phyloP scores from a whole-genome alignment of 129 eudicot genomes.

The Pittosporum tobira region DNA sequence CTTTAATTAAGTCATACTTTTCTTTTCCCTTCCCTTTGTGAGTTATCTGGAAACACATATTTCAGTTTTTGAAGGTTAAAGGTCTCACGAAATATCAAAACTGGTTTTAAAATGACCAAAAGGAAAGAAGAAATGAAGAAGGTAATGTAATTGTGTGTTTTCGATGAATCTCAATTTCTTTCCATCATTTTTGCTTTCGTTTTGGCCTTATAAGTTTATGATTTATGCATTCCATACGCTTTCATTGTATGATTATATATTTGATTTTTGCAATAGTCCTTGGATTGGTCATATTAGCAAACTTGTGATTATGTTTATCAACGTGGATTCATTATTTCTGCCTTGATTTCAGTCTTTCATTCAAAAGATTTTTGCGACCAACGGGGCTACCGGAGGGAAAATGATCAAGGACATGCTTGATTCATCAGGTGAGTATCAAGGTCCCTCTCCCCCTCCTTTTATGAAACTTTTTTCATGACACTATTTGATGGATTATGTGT shows the following conservation, averaged over 20 bases:
- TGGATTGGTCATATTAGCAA: neutral
- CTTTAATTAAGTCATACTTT: neutral
- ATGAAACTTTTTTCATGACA: neutral
- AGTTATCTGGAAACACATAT: neutral
- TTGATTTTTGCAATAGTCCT: neutral
- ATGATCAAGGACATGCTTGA: slow-evolving; percentile 27
- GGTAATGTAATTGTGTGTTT: slow-evolving; percentile 16
- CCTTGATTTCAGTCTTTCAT: slow-evolving; percentile 45
- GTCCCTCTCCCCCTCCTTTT: slow-evolving; percentile 19
- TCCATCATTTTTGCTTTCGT: slow-evolving; percentile 4
- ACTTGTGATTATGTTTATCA: neutral
- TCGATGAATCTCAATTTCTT: neutral
- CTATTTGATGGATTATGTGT: neutral
- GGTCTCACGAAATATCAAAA: neutral
- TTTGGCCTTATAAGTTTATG: neutral
- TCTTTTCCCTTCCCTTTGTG: neutral
- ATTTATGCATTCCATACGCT: neutral
- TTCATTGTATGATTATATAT: neutral
- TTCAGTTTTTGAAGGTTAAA: neutral
- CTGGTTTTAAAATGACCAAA: slow-evolving; percentile 21
- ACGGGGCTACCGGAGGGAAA: slow-evolving; percentile 31
- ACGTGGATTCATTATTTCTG: neutral
- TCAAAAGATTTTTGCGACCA: slow-evolving; percentile 36
- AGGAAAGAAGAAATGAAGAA: slow-evolving; percentile 34
- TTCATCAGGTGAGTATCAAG: slow-evolving; percentile 39